These are phyloP conservation scores for Geranomyces michiganensis DNA, from an alignment of 192 early-diverging fungal species.

Conservation along the genomic window DNA sequence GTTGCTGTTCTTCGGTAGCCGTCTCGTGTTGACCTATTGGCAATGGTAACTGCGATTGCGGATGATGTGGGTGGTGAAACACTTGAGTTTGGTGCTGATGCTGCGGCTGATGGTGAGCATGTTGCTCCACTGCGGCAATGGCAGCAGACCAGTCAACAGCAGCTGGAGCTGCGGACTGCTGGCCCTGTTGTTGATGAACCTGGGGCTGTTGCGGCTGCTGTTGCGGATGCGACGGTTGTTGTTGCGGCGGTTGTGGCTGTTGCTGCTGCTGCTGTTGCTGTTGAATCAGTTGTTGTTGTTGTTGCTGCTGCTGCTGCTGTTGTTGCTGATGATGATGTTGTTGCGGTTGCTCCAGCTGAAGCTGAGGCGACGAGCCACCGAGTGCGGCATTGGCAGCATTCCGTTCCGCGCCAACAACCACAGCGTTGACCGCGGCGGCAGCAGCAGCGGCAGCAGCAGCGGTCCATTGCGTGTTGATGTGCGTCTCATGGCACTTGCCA, in stretches of 20 bases:
- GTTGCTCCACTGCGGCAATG: slow-evolving; percentile 6
- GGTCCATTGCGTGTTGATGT: slow-evolving; percentile 9
- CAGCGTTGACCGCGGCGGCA: not conserved
- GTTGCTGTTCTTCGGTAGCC: not conserved
- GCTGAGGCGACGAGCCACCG: not conserved
- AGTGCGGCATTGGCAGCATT: not conserved
- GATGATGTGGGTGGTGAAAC: not conserved
- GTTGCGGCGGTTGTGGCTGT: not conserved
- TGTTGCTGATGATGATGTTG: not conserved
- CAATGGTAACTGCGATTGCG: not conserved
- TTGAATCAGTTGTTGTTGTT: not conserved
- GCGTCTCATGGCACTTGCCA: slow-evolving; percentile 9
- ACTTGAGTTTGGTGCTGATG: not conserved
- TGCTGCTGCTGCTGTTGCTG: not conserved
- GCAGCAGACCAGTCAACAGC: slow-evolving; percentile 3
- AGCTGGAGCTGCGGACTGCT: slow-evolving; percentile 11
- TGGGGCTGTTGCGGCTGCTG: not conserved
- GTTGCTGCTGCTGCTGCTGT: not conserved
- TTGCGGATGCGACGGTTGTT: not conserved
- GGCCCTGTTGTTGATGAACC: slow-evolving; percentile 3
- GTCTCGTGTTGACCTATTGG: not conserved
- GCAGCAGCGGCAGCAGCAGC: slow-evolving; percentile 8
- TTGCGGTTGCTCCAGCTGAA: not conserved
- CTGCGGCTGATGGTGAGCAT: slow-evolving; percentile 1
- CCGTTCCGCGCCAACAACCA: not conserved